A percentile compares a stretch with the other conserved stretches of the same genome.
Conservation (phyloP, 2,329 filamentous ascomycete species). For the Fusarium xylarioides region DNA sequence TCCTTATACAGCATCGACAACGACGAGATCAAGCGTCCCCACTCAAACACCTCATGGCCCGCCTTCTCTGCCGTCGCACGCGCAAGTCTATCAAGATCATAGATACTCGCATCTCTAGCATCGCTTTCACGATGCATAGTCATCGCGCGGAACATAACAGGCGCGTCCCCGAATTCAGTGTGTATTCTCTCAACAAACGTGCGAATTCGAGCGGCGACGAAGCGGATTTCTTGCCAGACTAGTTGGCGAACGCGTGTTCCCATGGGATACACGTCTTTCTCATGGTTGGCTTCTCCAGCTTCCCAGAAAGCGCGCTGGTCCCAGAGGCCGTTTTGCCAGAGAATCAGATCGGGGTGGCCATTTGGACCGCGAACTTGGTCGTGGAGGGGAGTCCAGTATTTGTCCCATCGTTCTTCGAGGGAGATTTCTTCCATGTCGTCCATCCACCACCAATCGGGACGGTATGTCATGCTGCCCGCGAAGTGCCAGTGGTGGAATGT, state of each 20-base stretch:
- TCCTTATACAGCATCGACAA: slow-evolving; percentile 36
- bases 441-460: slow-evolving; percentile 38
- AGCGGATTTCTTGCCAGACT: slow-evolving; percentile 33
- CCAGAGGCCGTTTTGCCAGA: slow-evolving; percentile 37
- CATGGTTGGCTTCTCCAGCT: slow-evolving; percentile 27
- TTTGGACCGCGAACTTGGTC: slow-evolving; percentile 25
- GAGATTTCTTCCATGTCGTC: slow-evolving; percentile 30
- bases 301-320: slow-evolving; percentile 36
- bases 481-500: slow-evolving; percentile 34
- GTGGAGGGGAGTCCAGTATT: slow-evolving; percentile 27
- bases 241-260: slow-evolving; percentile 23
- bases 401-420: slow-evolving; percentile 32
- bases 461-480: slow-evolving; percentile 24
- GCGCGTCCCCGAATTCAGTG: slow-evolving; percentile 13
- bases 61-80: slow-evolving; percentile 30
- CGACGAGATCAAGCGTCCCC: slow-evolving; percentile 27
- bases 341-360: slow-evolving; percentile 25
- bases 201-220: slow-evolving; percentile 19
- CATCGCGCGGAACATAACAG: slow-evolving; percentile 29
- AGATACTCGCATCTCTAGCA: slow-evolving; percentile 21
- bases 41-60: slow-evolving; percentile 32
- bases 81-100: slow-evolving; percentile 27
- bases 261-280: slow-evolving; percentile 27
- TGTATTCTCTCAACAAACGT: slow-evolving; percentile 21
- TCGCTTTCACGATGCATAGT: slow-evolving; percentile 30